Conservation (phyloP, 1,284 basidiomycete species). For the Microbotryum saponariae region DNA sequence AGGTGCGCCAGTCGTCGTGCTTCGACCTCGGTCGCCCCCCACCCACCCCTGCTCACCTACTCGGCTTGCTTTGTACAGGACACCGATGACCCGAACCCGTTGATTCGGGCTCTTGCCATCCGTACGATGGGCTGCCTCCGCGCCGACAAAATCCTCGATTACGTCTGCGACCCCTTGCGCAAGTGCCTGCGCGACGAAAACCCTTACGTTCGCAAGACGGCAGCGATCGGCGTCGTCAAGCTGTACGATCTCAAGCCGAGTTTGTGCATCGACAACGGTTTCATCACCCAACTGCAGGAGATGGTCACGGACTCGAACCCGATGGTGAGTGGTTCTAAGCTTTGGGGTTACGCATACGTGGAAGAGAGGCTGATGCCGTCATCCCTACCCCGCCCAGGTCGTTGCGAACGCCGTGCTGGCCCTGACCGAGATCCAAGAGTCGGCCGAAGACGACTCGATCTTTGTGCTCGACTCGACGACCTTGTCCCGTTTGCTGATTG, state of each 20-base stretch:
- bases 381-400: slow-evolving; percentile 51
- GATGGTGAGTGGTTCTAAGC: slow-evolving; percentile 56
- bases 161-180: slow-evolving; percentile 86
- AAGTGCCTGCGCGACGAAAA: slow-evolving; percentile 89
- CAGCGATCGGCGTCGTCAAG: slow-evolving; percentile 89
- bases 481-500: slow-evolving; percentile 83
- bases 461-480: slow-evolving; percentile 76
- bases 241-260: slow-evolving; percentile 94
- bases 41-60: not conserved
- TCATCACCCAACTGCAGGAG: slow-evolving; percentile 77
- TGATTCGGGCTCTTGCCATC: slow-evolving; percentile 91
- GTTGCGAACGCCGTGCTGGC: slow-evolving; percentile 92
- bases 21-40: not conserved
- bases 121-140: slow-evolving; percentile 95
- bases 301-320: slow-evolving; percentile 94
- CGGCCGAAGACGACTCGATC: slow-evolving; percentile 46
- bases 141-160: slow-evolving; percentile 98
- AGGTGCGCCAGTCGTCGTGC: slow-evolving; percentile 40
- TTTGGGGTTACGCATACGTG: not conserved
- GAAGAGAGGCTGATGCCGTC: not conserved
- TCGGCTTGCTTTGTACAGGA: slow-evolving; percentile 52
- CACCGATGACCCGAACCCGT: slow-evolving; percentile 89
- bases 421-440: slow-evolving; percentile 81
- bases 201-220: slow-evolving; percentile 95
- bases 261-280: slow-evolving; percentile 88